Percentiles rank a stretch among this genome's conserved stretches.
Evolutionary conservation across 1,284 basidiomycete genomes (phyloP).

Genomic region (Stereum hirsutum): DNA sequence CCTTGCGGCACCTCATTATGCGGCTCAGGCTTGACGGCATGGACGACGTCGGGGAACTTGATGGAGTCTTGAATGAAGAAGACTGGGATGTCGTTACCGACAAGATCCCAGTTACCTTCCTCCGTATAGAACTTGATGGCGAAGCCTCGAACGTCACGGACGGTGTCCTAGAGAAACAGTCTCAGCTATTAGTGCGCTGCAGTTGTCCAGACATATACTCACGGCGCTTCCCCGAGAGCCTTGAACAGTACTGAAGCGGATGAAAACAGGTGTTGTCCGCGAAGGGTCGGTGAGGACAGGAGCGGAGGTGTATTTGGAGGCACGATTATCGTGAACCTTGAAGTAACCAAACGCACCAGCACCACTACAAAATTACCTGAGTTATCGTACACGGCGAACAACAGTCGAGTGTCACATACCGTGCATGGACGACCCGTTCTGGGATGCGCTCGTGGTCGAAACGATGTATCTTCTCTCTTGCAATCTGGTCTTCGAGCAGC

Average conservation of each 20-base stretch:
- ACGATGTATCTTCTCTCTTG: constrained; percentile 62
- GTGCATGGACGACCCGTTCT: constrained; percentile 54
- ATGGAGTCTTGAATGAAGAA: constrained; percentile 85
- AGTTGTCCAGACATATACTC: constrained; percentile 12
- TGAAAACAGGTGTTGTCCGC: constrained; percentile 64
- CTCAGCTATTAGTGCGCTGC: not conserved
- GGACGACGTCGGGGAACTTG: constrained; percentile 78
- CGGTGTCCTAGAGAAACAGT: constrained; percentile 47
- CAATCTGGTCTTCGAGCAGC: constrained; percentile 60
- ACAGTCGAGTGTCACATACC: too few relatives aligned
- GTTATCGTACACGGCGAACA: too few relatives aligned
- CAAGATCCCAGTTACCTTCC: constrained; percentile 78
- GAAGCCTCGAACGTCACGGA: constrained; percentile 81
- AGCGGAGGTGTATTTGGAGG: constrained; percentile 57
- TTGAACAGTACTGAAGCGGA: constrained; percentile 78
- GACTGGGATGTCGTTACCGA: constrained; percentile 69
- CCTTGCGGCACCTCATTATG: constrained; percentile 63
- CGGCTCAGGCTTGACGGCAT: constrained; percentile 76
- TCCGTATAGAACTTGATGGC: constrained; percentile 75
- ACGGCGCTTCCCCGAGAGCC: constrained; percentile 69
- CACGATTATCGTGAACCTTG: constrained; percentile 56
- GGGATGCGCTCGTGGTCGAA: constrained; percentile 82
- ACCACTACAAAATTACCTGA: too few relatives aligned
- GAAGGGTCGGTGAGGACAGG: constrained; percentile 65
- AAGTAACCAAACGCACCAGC: constrained; percentile 76